These are phyloP conservation scores for Acacia acuminata DNA, from an alignment of 306 rosid genomes.

Conservation along the genomic window DNA sequence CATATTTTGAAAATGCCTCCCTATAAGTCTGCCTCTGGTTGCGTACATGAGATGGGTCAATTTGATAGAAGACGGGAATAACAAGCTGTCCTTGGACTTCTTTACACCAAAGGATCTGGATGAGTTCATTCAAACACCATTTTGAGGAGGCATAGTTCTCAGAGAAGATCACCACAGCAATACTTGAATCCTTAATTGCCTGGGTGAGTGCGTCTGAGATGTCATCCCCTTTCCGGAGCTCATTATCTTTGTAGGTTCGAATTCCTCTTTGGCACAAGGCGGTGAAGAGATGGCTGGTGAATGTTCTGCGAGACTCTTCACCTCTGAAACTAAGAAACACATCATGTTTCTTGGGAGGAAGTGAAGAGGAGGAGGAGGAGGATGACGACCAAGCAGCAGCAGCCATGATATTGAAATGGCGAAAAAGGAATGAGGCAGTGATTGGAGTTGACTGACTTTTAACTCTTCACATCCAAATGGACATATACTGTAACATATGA, in stretches of 20 bases:
- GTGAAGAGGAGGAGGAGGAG: not conserved
- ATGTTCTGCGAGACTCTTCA: not conserved
- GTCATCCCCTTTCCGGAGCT: slow-evolving; percentile 3
- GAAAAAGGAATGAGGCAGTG: not conserved
- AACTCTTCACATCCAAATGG: not conserved
- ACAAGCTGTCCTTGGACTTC: too few relatives aligned
- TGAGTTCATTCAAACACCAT: too few relatives aligned
- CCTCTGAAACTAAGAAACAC: slow-evolving; percentile 22
- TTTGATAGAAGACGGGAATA: slow-evolving; percentile 3
- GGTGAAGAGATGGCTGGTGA: slow-evolving; percentile 5
- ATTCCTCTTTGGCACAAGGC: not conserved
- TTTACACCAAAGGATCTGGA: too few relatives aligned
- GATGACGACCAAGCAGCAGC: not conserved
- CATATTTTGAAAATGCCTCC: slow-evolving; percentile 12
- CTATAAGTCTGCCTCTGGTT: not conserved
- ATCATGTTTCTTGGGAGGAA: slow-evolving; percentile 12
- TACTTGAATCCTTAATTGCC: slow-evolving; percentile 16
- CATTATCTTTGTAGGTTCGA: not conserved
- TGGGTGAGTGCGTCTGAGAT: not conserved
- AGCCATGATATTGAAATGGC: not conserved
- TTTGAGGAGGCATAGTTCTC: too few relatives aligned
- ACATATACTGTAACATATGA: not conserved
- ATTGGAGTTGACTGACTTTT: not conserved
- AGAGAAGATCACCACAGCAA: slow-evolving; percentile 17
- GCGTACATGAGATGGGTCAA: slow-evolving; percentile 9